These are phyloP conservation scores for Adenanthera pavonina DNA, from an alignment of 306 rosid species.

Conservation along the genomic window DNA sequence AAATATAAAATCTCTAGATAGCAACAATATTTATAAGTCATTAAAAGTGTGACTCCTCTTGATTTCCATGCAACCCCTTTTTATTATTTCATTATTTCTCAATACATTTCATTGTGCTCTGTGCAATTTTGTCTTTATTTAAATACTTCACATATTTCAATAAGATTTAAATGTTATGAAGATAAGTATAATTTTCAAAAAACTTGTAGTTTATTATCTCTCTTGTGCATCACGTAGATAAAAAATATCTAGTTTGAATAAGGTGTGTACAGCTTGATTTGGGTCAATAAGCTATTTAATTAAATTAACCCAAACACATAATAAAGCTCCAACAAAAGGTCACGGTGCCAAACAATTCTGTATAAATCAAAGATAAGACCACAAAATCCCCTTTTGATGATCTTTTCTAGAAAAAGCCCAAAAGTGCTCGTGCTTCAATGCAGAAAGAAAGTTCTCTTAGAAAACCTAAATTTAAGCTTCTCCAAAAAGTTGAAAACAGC, in stretches of 20 bases:
- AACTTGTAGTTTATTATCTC: too few relatives aligned
- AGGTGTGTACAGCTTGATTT: background rate
- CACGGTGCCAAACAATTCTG: background rate
- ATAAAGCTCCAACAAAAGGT: conserved; percentile 7
- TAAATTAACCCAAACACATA: conserved; percentile 9
- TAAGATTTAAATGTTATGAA: too few relatives aligned
- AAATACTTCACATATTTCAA: too few relatives aligned
- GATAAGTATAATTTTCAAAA: too few relatives aligned
- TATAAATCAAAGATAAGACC: background rate
- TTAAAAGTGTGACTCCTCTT: too few relatives aligned
- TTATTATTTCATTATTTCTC: too few relatives aligned
- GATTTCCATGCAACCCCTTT: too few relatives aligned
- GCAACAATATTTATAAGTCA: too few relatives aligned
- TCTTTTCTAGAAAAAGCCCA: background rate
- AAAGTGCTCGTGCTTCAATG: background rate
- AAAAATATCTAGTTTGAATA: background rate
- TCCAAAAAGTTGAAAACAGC: background rate
- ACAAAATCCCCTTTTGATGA: background rate
- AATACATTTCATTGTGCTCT: too few relatives aligned
- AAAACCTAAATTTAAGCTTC: background rate
- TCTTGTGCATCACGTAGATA: too few relatives aligned
- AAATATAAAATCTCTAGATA: too few relatives aligned
- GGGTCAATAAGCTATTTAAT: conserved; percentile 23
- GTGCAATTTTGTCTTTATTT: too few relatives aligned
- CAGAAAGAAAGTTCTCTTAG: background rate